Base-by-base conservation (phyloP, 805 yeast genomes). In the Isabelozyma rhagii region DNA sequence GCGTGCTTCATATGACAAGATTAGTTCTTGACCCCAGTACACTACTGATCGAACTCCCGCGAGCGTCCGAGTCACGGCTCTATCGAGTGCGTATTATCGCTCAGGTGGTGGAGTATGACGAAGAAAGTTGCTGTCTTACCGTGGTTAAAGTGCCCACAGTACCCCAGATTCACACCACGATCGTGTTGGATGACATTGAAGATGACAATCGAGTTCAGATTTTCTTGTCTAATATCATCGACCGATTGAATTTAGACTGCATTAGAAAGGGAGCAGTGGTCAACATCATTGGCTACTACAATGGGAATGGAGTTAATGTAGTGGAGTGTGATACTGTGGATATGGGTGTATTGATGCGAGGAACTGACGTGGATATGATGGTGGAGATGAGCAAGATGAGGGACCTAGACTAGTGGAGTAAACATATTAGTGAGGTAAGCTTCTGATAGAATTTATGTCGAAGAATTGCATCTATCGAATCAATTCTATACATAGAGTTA, bases 221-320 rank as follows among this genome's bases (percentile, higher is more conserved):
- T 27, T 10, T 3, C 11, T 9, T 41, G 21, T 46, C 55, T 0
- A 47, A 51, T 41, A 40, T 57, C n/a, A 18, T 49, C 13, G 53
- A 51, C 31, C 21, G 43, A 8, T 43, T 61, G n/a, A 45, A 46
- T 42, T 36, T 43, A n/a, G 49, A 49, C 18, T 31, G 43, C n/a
- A 13, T 51, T 47, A 43, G 48, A 46, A 15, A 27, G 31, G 76
- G 75, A 2, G 48, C 60, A 25, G 49, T 66, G 6, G 66, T 72
- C 2, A 63, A 60, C 38, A 45, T 70, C 9, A 59, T 60, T 41
- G 75, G 69, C 1, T 60, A 54, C 45, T 71, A 60, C 53, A 59
- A 72, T 51, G 76, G 77, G 2, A 18, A 38, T 0, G 42, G 27
- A 2, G 40, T 68, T 11, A 54, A 48, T 14, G 68, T 62, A 8